Evolutionary conservation across 306 rosid genomes (phyloP), one percentile per base, ranked within the genome.

Genomic region (Nissolia schottii): DNA sequence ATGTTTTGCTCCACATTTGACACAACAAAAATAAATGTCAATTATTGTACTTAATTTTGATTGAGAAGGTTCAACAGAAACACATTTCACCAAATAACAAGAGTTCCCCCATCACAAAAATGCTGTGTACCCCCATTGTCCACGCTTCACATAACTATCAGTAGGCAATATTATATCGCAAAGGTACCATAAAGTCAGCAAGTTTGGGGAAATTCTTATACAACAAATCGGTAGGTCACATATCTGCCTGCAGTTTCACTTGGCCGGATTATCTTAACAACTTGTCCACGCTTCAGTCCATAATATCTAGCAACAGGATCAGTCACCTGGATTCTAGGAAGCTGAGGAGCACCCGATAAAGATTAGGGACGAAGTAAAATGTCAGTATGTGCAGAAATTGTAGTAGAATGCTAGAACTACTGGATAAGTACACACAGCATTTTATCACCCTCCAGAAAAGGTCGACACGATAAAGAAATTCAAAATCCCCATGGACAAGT

Each of bases 241-340:
- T 90, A 89, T 85, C 88, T 83, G 8, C 97, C 98, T 6, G 97
- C 92, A 22, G 98, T 93, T 75, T 93, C 96, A 77, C 96, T 91
- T 3, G 89, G 82, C 51, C 96, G 75, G 77, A 83, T 83, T 35
- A 93, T 93, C 92, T 88, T 89, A 57, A 94, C 98, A 59, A 93
- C 96, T 50, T 93, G 96, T 46, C 92, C 98, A n/a, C 92, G 94
- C 87, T 83, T 89, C 75, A 94, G 85, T 40, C 97, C 97, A 7
- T 86, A 91, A 72, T 89, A 94, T 82, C 94, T 85, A 14, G 98
- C 87, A 51, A 94, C 65, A 5, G 98, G 98, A 77, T 91, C 98
- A 0, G 88, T 83, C 58, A 87, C 85, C 74, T 87, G 98, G 41
- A 94, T 86, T 67, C 96, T 92, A 6, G 97, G 97, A 48, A 91